Evolutionary conservation across 371 early-diverging fungal species (phyloP).

Genomic region (Mucor plumbeus): DNA sequence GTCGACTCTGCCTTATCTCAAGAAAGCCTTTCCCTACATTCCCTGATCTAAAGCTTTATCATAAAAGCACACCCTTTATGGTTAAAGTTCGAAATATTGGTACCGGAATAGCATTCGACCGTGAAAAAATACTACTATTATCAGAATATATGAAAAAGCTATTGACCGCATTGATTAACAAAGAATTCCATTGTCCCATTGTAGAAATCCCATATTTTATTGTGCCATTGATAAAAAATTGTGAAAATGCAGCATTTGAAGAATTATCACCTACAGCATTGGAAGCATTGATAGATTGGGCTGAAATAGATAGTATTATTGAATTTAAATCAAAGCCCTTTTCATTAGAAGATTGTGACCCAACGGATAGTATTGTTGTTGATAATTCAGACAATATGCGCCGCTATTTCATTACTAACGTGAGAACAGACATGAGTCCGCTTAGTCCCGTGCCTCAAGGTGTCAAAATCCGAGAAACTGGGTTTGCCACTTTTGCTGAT

Average conservation of each 20-base stretch:
- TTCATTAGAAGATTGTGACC: slow-evolving; percentile 3
- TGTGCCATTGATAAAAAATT: slow-evolving; percentile 50
- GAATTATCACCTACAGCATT: slow-evolving; percentile 3
- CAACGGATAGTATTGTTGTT: slow-evolving; percentile 54
- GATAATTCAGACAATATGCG: slow-evolving; percentile 60
- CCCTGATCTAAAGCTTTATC: slow-evolving; percentile 47
- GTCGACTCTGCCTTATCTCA: slow-evolving; percentile 57
- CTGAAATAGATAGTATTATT: slow-evolving; percentile 37
- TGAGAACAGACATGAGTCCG: slow-evolving; percentile 52
- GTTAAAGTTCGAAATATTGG: slow-evolving; percentile 31
- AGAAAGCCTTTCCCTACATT: slow-evolving; percentile 52
- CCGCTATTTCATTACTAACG: slow-evolving; percentile 59
- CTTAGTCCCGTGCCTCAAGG: slow-evolving; percentile 37
- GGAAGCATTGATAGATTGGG: slow-evolving; percentile 63
- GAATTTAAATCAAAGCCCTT: slow-evolving; percentile 22
- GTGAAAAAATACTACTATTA: slow-evolving; percentile 42
- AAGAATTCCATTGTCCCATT: slow-evolving; percentile 56
- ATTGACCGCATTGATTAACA: slow-evolving; percentile 56
- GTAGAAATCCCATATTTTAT: slow-evolving; percentile 61
- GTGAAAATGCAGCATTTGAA: slow-evolving; percentile 18
- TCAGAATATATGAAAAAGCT: slow-evolving; percentile 58
- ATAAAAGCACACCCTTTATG: slow-evolving; percentile 38
- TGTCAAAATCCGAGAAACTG: slow-evolving; percentile 40
- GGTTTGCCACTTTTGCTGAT: slow-evolving; percentile 49
- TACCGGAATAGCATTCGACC: slow-evolving; percentile 30